These are phyloP conservation scores for Triticum monococcum DNA, from an alignment of 176 grass and related monocot species.

Conservation along the genomic window DNA sequence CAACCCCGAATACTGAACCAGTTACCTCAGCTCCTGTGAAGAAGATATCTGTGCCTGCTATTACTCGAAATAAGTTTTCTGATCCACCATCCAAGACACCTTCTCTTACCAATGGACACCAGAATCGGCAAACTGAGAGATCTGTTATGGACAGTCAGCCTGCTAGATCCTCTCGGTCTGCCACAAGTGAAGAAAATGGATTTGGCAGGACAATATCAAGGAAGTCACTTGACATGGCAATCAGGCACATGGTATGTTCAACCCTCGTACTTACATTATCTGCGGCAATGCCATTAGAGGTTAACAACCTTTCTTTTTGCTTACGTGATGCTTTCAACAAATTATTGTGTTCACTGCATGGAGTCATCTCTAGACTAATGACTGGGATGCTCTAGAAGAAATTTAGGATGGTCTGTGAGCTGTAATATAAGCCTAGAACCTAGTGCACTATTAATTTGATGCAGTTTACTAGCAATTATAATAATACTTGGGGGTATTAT, in stretches of 20 bases:
- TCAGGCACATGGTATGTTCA: conserved; percentile 90
- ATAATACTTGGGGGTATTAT: background rate
- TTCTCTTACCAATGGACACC: conserved; percentile 58
- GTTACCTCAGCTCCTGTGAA: conserved; percentile 45
- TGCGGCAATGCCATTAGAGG: background rate
- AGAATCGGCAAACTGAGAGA: conserved; percentile 36
- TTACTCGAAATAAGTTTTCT: conserved; percentile 67
- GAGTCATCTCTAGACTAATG: background rate
- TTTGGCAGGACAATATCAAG: conserved; percentile 96
- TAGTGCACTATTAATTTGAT: conserved; percentile 7
- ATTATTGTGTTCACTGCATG: background rate
- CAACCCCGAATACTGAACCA: conserved; percentile 51
- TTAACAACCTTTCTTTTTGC: background rate
- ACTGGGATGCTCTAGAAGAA: background rate
- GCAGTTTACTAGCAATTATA: background rate
- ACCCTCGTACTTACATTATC: conserved; percentile 24
- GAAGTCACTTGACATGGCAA: conserved; percentile 97
- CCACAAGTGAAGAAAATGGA: conserved; percentile 60
- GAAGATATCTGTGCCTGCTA: conserved; percentile 73
- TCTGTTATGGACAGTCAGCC: conserved; percentile 48
- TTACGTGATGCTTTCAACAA: background rate
- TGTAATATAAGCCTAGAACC: background rate
- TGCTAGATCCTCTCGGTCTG: conserved; percentile 27
- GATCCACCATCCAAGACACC: conserved; percentile 57
- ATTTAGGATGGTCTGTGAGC: background rate